Evolutionary conservation across 2,329 filamentous ascomycete species (phyloP).

Genomic region (Nothophaeocryptopus gaeumannii): DNA sequence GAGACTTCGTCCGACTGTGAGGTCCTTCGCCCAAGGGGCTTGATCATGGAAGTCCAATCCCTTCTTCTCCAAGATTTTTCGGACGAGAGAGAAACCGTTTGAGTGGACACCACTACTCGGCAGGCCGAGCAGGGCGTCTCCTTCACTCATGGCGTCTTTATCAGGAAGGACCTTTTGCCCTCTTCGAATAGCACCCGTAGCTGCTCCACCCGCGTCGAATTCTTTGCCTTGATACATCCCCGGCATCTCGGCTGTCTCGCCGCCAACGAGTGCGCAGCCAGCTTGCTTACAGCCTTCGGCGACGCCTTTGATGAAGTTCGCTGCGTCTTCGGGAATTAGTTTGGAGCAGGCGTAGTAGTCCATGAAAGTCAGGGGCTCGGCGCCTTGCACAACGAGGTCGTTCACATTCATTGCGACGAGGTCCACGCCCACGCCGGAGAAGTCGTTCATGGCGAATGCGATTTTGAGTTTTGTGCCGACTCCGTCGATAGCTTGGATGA

Average conservation of each 20-base stretch:
- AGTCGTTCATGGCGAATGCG: slow-evolving; percentile 82
- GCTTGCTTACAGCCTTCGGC: slow-evolving; percentile 81
- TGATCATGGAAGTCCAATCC: slow-evolving; percentile 68
- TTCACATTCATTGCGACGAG: slow-evolving; percentile 99
- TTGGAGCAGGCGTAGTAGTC: slow-evolving; percentile 96
- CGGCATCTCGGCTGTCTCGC: slow-evolving; percentile 98
- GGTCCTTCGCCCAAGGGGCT: slow-evolving; percentile 70
- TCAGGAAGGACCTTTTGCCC: slow-evolving; percentile 69
- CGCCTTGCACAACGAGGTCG: slow-evolving; percentile 92
- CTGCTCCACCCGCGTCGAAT: slow-evolving; percentile 90
- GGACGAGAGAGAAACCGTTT: slow-evolving; percentile 95
- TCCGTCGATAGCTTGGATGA: slow-evolving; percentile 94
- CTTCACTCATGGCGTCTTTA: slow-evolving; percentile 69
- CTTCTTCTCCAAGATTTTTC: slow-evolving; percentile 77
- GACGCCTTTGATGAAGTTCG: slow-evolving; percentile 86
- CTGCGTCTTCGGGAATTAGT: slow-evolving; percentile 72
- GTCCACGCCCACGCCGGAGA: slow-evolving; percentile 93
- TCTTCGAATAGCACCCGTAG: slow-evolving; percentile 75
- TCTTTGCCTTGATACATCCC: slow-evolving; percentile 85
- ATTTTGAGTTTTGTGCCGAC: slow-evolving; percentile 97
- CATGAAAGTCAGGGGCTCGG: slow-evolving; percentile 91
- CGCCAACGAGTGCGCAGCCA: slow-evolving; percentile 87
- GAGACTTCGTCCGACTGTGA: slow-evolving; percentile 69
- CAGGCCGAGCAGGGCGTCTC: slow-evolving; percentile 83
- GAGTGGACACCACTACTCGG: slow-evolving; percentile 87